Percentiles rank a stretch among this genome's conserved stretches.
Conservation (phyloP, 2,329 filamentous ascomycete genomes). For the Fusarium solani-melongenae region DNA sequence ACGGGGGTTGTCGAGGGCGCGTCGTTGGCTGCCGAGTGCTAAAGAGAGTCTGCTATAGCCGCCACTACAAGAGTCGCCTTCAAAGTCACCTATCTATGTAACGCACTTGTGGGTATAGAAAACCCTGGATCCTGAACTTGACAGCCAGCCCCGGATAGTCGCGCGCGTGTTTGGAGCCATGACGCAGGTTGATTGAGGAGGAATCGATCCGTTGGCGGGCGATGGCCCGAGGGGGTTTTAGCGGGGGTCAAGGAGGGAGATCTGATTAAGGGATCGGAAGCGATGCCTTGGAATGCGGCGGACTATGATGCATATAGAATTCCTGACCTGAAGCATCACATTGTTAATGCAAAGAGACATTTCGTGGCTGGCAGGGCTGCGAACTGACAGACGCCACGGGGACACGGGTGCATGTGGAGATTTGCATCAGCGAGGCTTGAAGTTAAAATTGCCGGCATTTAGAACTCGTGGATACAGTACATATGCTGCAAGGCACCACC, state of each 20-base stretch:
- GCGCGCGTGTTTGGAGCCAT: conserved; percentile 39
- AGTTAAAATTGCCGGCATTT: background rate
- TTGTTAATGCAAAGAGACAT: background rate
- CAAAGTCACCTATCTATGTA: background rate
- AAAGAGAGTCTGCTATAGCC: background rate
- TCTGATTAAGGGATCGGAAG: conserved; percentile 10
- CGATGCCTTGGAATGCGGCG: conserved; percentile 8
- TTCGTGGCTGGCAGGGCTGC: background rate
- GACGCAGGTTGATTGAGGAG: conserved; percentile 30
- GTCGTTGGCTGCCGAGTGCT: background rate
- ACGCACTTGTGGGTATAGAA: background rate
- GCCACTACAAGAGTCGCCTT: background rate
- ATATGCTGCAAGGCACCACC: background rate
- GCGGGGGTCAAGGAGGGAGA: background rate
- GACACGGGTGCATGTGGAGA: conserved; percentile 2
- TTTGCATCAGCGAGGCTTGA: conserved; percentile 5
- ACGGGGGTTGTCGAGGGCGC: background rate
- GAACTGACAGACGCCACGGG: conserved; percentile 4
- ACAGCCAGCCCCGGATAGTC: conserved; percentile 20
- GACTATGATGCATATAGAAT: background rate
- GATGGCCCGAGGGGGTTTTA: background rate
- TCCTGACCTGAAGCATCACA: background rate
- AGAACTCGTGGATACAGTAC: background rate
- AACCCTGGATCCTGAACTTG: background rate
- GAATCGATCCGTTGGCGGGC: conserved; percentile 10